Base-by-base conservation (phyloP, 805 yeast species). In the Yamadazyma scolyti region DNA sequence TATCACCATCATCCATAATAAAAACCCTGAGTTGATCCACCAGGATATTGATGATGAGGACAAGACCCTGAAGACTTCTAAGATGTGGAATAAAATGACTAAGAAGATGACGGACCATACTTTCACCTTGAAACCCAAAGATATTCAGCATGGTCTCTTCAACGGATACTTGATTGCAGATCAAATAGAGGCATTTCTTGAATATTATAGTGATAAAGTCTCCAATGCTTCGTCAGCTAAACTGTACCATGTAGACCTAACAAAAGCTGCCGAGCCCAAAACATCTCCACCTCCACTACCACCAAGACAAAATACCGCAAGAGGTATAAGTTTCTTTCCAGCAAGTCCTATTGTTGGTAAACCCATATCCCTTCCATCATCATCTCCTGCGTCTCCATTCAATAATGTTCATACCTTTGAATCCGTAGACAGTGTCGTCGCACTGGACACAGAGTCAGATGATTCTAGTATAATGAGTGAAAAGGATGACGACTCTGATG, bases 11-110 rank as follows among this genome's bases (percentile, higher is more conserved):
- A 54, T 44, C 21, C 59, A 44, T 39, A 60, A 35, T 42, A 63
- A 47, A 52, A 65, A 46, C 21, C 70, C 60, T 20, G 60, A 63
- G 21, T 45, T 56, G n/a, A 40, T 63, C 7, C 60, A 68, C 30
- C 44, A 52, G 21, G 65, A 61, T 19, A 59, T 56, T 14, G 50
- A 63, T 28, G 55, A 52, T 16, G 60, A 48, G 19, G 64, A 57
- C 30, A 40, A 50, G 27, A 38, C 50, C 4, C 45, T 50, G 34
- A 37, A 30, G 9, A 27, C 49, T 9, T 31, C 54, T 13, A 54
- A 58, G 33, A 28, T 54, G 14, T 56, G 63, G 61, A 44, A 47
- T 29, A 54, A 52, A 27, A 28, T 58, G 31, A 40, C 54, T 2
- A 33, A 21, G 8, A 41, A 35, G 13, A 43, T 42, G 30, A 39